Evolutionary conservation across 2,329 filamentous ascomycete genomes (phyloP).

Genomic region (Phyllachora maydis): DNA sequence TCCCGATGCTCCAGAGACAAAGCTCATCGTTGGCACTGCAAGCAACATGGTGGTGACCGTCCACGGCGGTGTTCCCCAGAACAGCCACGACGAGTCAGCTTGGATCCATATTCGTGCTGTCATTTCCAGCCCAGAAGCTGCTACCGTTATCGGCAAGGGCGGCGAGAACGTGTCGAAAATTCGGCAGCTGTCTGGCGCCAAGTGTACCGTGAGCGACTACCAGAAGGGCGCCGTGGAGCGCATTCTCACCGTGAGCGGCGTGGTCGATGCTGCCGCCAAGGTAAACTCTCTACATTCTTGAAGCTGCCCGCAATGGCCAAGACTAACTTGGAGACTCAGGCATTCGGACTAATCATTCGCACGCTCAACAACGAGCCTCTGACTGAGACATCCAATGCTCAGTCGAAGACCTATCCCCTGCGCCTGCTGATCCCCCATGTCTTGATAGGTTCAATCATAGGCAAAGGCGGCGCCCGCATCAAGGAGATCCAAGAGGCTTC

Average conservation of each 20-base stretch:
- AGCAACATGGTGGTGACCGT: slow-evolving; percentile 17
- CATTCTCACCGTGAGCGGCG: slow-evolving; percentile 90
- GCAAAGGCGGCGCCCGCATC: slow-evolving; percentile 87
- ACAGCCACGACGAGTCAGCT: slow-evolving; percentile 66
- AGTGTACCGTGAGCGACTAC: slow-evolving; percentile 98
- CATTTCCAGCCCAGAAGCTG: slow-evolving; percentile 92
- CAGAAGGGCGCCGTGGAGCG: slow-evolving; percentile 92
- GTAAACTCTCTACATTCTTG: slow-evolving; percentile 18
- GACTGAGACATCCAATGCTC: slow-evolving; percentile 67
- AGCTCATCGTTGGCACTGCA: slow-evolving; percentile 19
- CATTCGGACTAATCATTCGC: slow-evolving; percentile 93
- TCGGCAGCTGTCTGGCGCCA: slow-evolving; percentile 81
- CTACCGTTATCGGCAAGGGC: slow-evolving; percentile 94
- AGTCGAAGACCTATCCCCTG: slow-evolving; percentile 93
- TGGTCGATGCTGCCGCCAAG: slow-evolving; percentile 93
- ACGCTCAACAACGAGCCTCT: slow-evolving; percentile 95
- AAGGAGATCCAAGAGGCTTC: slow-evolving; percentile 97
- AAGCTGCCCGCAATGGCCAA: too few species aligned
- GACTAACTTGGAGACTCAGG: slow-evolving; percentile 29
- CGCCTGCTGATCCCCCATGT: slow-evolving; percentile 92
- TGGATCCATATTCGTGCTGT: slow-evolving; percentile 97
- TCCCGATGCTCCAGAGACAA: slow-evolving; percentile 37
- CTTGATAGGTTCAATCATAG: slow-evolving; percentile 95
- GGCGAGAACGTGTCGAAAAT: slow-evolving; percentile 98
- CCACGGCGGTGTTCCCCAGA: slow-evolving; percentile 22